Conservation (phyloP, 2,329 filamentous ascomycete species). For the Clonostachys solani region DNA sequence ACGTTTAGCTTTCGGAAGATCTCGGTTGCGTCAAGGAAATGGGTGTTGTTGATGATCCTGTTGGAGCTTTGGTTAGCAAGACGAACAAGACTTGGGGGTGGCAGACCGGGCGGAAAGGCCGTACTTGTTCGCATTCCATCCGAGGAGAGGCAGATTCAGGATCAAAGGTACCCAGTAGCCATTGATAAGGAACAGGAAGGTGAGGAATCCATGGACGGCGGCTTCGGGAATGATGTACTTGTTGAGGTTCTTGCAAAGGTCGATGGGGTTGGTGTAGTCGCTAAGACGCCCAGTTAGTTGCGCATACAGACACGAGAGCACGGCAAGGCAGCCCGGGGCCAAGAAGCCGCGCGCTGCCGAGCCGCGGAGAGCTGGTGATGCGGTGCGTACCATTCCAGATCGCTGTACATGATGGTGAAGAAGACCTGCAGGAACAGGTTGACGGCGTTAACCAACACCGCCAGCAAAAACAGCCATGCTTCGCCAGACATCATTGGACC, state of each 20-base stretch:
- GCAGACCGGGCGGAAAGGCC: constrained; percentile 26
- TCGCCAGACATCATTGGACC: constrained; percentile 75
- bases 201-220: constrained; percentile 93
- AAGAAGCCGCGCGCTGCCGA: neutral
- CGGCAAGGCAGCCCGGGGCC: neutral
- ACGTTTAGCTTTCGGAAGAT: constrained; percentile 99
- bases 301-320: neutral
- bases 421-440: constrained; percentile 99
- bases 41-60: constrained; percentile 95
- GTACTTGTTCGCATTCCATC: constrained; percentile 97
- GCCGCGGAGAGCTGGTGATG: neutral
- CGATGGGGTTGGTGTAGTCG: constrained; percentile 99
- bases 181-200: constrained; percentile 94
- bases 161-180: constrained; percentile 95
- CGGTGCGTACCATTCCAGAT: constrained; percentile 89
- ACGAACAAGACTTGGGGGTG: neutral
- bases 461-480: constrained; percentile 96
- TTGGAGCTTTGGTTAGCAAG: neutral
- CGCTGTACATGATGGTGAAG: constrained; percentile 99
- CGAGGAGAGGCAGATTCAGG: constrained; percentile 86
- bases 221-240: constrained; percentile 99
- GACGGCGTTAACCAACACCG: constrained; percentile 99
- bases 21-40: constrained; percentile 94
- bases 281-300: constrained; percentile 36
- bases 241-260: constrained; percentile 99